These are phyloP conservation scores for Salix purpurea DNA, from an alignment of 345 rosid genomes.

Conservation along the genomic window DNA sequence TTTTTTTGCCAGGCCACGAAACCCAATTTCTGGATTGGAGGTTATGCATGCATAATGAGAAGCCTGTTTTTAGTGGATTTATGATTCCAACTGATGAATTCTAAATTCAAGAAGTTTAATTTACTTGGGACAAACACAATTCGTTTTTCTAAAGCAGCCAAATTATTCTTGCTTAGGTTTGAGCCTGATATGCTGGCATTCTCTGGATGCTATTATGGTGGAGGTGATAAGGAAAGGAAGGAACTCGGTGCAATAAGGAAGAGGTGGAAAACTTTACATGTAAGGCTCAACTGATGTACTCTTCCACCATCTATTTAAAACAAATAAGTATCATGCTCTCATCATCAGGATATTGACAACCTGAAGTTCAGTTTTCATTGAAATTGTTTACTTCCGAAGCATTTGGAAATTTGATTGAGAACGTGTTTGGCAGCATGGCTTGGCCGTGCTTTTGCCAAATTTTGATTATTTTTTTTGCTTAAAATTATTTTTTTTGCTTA, in stretches of 20 bases:
- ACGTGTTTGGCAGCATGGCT: too few species aligned
- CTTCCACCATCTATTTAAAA: neutral
- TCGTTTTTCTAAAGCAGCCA: constrained; percentile 23
- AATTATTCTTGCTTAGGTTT: constrained; percentile 57
- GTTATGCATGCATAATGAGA: neutral
- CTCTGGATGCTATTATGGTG: constrained; percentile 98
- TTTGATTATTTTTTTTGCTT: too few species aligned
- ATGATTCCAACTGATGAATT: neutral
- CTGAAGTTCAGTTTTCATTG: neutral
- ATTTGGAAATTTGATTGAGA: neutral
- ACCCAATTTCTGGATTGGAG: neutral
- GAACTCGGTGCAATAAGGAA: constrained; percentile 78
- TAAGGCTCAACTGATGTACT: constrained; percentile 32
- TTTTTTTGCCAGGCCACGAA: neutral
- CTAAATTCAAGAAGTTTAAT: neutral
- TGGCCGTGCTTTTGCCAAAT: too few species aligned
- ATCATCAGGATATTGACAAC: neutral
- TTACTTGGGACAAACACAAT: neutral
- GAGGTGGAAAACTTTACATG: constrained; percentile 99
- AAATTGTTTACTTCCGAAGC: neutral
- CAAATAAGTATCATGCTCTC: neutral
- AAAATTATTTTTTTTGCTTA: too few species aligned
- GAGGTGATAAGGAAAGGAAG: constrained; percentile 82
- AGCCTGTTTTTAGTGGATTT: constrained; percentile 1
- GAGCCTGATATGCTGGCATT: constrained; percentile 99